phyloP scores from a whole-genome alignment of 768 basidiomycete genomes.

The Russula sp. region DNA sequence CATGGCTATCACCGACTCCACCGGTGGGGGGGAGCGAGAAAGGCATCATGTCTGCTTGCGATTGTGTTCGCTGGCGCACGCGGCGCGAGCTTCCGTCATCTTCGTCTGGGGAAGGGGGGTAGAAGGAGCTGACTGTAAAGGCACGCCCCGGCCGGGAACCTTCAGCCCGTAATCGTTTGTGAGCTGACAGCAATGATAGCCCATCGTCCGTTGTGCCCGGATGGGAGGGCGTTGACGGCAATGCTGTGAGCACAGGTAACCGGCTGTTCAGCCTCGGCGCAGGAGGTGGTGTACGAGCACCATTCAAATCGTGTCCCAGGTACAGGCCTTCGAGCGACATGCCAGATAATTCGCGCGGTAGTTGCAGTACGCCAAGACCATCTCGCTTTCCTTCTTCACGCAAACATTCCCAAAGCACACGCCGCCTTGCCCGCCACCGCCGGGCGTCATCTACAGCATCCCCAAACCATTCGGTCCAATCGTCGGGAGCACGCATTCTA shows the following conservation, averaged over 20 bases:
- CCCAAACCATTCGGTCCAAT: constrained; percentile 20
- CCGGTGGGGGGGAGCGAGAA: constrained; percentile 12
- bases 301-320: background rate
- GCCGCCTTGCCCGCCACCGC: constrained; percentile 20
- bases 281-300: constrained; percentile 16
- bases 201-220: constrained; percentile 7
- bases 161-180: constrained; percentile 18
- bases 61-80: constrained; percentile 9
- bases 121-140: constrained; percentile 11
- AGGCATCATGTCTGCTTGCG: constrained; percentile 8
- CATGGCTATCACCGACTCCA: background rate
- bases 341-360: constrained; percentile 18
- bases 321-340: constrained; percentile 14
- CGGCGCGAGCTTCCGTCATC: constrained; percentile 9
- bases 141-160: constrained; percentile 17
- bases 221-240: constrained; percentile 4
- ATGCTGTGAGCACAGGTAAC: constrained; percentile 2
- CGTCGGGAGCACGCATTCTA: background rate
- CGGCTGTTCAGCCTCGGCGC: constrained; percentile 17
- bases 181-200: constrained; percentile 14
- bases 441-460: constrained; percentile 14
- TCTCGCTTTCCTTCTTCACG: constrained; percentile 21
- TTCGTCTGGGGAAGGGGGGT: constrained; percentile 8
- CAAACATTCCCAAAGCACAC: constrained; percentile 21
- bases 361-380: constrained; percentile 6